Base-by-base conservation (phyloP, 345 rosid genomes). In the Carallia pectinifolia region DNA sequence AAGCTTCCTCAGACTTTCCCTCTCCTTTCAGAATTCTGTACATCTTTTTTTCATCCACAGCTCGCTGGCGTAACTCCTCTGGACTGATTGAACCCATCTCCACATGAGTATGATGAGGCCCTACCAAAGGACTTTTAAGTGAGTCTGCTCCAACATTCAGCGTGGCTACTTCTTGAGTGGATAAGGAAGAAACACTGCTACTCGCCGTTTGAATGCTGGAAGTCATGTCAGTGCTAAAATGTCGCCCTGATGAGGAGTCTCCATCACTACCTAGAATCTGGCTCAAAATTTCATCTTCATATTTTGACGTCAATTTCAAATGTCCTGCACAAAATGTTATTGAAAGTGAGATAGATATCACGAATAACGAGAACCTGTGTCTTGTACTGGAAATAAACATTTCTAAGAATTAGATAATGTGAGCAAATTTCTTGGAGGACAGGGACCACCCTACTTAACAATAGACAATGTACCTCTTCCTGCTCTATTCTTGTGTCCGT, bases 1-100 rank as follows among this genome's bases (percentile, higher is more conserved):
- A 55, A 66, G 98, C 99, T 81, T 95, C 97, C 58, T 86, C 94
- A 7, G 90, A 79, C 73, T 92, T 92, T 65, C 96, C 96, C 77
- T 88, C 82, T 62, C 86, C 88, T 85, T 88, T 95, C 34, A 95
- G 87, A 70, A 74, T 69, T 79, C 78, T 95, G 62, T 89, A 85
- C 81, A 77, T 88, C 76, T 76, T 85, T 73, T 88, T 92, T 73
- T 90, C 97, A 66, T 92, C 90, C 44, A 82, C 64, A 23, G 99
- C 98, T 67, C 71, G 89, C 66, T 81, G 87, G 23, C 91, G 94
- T 77, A 95, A 64, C 61, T 85, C 89, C 61, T 87, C 96, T 30
- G 93, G 91, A 75, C 80, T 86, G 29, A 64, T 47, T 36, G 86
- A 74, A 48, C 70, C 79, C 31, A 68, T 58, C 64, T 77, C 89